phyloP scores from a whole-genome alignment of 2,329 filamentous ascomycete genomes.

The Bipolaris gigantea region DNA sequence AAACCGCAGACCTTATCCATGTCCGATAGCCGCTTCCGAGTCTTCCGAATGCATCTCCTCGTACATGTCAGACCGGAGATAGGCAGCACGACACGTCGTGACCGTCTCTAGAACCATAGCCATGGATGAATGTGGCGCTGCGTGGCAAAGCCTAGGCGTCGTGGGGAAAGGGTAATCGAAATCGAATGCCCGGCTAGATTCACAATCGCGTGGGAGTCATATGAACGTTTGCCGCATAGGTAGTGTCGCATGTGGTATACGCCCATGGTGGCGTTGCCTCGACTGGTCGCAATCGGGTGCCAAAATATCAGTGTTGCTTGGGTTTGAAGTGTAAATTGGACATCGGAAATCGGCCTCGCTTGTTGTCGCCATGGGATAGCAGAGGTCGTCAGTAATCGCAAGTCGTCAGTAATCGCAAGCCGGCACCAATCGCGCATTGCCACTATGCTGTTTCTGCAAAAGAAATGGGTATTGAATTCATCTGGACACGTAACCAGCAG shows the following conservation, averaged over 20 bases:
- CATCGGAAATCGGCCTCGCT: conserved; percentile 7
- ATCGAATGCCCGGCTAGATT: not conserved
- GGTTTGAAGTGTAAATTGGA: not conserved
- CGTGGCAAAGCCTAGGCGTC: not conserved
- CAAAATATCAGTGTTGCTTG: conserved; percentile 2
- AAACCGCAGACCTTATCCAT: not conserved
- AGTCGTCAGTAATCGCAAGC: not conserved
- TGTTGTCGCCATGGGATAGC: conserved; percentile 22
- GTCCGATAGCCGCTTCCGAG: not conserved
- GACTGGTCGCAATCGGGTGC: not conserved
- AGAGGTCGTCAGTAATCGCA: not conserved
- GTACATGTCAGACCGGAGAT: not conserved
- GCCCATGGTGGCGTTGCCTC: conserved; percentile 1
- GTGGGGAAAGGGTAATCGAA: not conserved
- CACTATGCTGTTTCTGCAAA: conserved; percentile 4
- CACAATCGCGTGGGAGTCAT: not conserved
- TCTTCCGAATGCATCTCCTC: not conserved
- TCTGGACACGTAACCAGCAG: conserved; percentile 8
- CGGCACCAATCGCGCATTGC: conserved; percentile 11
- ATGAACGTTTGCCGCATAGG: not conserved
- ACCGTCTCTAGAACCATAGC: not conserved
- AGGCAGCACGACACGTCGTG: not conserved
- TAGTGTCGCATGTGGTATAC: not conserved
- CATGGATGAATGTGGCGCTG: not conserved
- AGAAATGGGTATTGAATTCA: conserved; percentile 26